Percentiles rank a stretch among this genome's conserved stretches.
Evolutionary conservation across 2,329 filamentous ascomycete species (phyloP).

Genomic region (Phaeophleospora eucalypticola): DNA sequence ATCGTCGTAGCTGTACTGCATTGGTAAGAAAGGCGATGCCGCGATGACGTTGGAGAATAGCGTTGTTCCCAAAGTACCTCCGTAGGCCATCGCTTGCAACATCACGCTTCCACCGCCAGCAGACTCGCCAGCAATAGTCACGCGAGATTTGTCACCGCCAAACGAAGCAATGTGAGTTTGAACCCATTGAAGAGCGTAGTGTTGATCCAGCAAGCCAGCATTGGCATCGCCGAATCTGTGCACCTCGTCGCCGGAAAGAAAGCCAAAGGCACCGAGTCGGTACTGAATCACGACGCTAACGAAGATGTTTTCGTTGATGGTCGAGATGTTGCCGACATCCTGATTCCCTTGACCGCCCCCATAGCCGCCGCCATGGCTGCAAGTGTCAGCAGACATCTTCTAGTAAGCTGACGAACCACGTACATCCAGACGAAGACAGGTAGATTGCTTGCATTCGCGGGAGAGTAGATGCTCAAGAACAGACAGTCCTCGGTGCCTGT

Average conservation of each 20-base stretch:
- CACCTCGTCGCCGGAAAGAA: conserved; percentile 38
- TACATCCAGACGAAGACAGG: conserved; percentile 41
- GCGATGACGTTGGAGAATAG: conserved; percentile 34
- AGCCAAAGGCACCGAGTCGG: conserved; percentile 45
- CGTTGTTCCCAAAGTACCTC: conserved; percentile 19
- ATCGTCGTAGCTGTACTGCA: conserved; percentile 50
- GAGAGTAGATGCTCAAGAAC: conserved; percentile 29
- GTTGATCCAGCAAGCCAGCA: conserved; percentile 46
- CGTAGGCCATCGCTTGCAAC: conserved; percentile 31
- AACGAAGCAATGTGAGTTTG: conserved; percentile 35
- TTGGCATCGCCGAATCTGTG: conserved; percentile 36
- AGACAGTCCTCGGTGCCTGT: conserved; percentile 33
- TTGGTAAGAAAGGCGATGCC: conserved; percentile 37
- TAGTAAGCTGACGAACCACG: neutral
- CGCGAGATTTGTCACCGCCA: conserved; percentile 30
- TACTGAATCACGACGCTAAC: conserved; percentile 50
- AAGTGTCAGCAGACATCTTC: neutral
- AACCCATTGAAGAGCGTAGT: conserved; percentile 50
- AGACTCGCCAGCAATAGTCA: conserved; percentile 41
- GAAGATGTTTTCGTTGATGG: conserved; percentile 46
- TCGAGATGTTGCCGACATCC: conserved; percentile 42
- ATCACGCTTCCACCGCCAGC: conserved; percentile 38
- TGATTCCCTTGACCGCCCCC: conserved; percentile 36
- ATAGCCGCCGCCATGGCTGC: conserved; percentile 30
- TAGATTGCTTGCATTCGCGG: conserved; percentile 31